A percentile compares a stretch with the other conserved stretches of the same genome.
These are phyloP conservation scores for Verticillium dahliae DNA, from an alignment of 2,329 filamentous ascomycete genomes.

Conservation along the genomic window DNA sequence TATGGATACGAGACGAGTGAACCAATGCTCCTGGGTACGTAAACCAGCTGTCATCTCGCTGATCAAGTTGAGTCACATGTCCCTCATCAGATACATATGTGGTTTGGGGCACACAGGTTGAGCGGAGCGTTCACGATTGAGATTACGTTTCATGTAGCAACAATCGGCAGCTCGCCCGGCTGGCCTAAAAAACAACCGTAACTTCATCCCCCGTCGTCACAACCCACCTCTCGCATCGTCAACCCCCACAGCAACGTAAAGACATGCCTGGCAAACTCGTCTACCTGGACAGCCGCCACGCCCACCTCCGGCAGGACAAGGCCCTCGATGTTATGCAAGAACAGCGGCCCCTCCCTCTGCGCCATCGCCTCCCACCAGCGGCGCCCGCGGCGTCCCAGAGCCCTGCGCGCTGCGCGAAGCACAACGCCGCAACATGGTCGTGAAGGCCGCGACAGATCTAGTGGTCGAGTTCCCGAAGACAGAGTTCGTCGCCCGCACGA, in stretches of 20 bases:
- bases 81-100: too few species aligned
- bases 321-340: constrained; percentile 2
- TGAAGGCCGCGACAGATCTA: constrained; percentile 18
- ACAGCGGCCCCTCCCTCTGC: constrained; percentile 1
- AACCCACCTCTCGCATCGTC: constrained; percentile 9
- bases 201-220: constrained; percentile 1
- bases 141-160: too few species aligned
- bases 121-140: too few species aligned
- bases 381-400: constrained; percentile 20
- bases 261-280: constrained; percentile 7
- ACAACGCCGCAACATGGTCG: constrained; percentile 31
- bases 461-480: not conserved
- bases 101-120: too few species aligned
- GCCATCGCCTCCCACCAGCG: not conserved
- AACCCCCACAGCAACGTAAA: constrained; percentile 9
- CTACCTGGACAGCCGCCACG: constrained; percentile 4
- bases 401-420: constrained; percentile 17
- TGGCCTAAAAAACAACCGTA: not conserved
- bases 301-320: constrained; percentile 2
- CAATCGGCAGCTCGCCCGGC: too few species aligned
- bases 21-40: too few species aligned
- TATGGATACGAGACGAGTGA: too few species aligned
- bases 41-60: too few species aligned
- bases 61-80: too few species aligned
- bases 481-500: not conserved